Conservation (phyloP, 2,329 filamentous ascomycete genomes). For the Apiospora hydei region DNA sequence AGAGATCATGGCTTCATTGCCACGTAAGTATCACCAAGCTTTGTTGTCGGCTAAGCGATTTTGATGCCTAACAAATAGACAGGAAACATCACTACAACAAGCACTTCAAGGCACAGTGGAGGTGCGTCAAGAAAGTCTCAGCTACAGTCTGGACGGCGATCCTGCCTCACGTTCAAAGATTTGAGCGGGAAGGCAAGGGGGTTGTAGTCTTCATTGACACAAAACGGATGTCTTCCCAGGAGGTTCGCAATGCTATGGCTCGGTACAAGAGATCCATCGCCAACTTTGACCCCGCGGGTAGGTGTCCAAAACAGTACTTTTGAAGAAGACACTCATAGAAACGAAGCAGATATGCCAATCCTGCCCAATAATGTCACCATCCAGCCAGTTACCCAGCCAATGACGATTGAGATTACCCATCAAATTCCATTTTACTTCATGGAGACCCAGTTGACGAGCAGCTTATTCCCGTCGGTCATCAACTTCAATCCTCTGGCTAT, state of each 20-base stretch:
- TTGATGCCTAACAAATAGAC: background rate
- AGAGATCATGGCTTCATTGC: background rate
- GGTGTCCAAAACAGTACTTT: background rate
- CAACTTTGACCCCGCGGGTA: background rate
- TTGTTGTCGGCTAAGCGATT: accelerated
- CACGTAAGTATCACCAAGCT: background rate
- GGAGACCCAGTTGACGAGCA: background rate
- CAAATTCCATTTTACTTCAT: background rate
- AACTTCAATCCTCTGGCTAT: background rate
- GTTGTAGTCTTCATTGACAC: background rate
- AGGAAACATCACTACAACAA: background rate
- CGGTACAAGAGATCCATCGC: background rate
- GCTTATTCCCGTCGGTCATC: background rate
- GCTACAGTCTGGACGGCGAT: background rate
- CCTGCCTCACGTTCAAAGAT: background rate
- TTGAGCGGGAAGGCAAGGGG: background rate
- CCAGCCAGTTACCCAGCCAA: background rate
- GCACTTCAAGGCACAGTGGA: background rate
- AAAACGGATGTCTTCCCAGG: background rate
- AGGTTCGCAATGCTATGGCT: background rate
- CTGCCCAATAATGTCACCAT: background rate
- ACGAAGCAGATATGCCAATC: background rate
- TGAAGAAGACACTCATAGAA: background rate
- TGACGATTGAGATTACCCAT: background rate
- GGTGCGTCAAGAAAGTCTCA: background rate